Evolutionary conservation across 257 asterid genomes (phyloP).

Genomic region (Fraxinus quadrangulata): DNA sequence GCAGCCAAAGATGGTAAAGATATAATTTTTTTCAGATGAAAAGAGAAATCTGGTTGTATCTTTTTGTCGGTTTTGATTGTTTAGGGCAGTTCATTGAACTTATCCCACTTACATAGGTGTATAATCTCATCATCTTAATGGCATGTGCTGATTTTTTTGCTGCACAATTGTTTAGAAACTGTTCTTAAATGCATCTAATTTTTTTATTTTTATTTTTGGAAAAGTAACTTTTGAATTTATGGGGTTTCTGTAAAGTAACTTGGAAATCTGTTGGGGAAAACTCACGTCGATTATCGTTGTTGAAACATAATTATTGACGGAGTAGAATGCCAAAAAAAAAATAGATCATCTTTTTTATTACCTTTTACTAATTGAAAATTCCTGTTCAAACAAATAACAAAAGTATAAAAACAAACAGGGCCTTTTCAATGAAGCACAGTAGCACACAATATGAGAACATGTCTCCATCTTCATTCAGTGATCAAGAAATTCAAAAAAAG

Average conservation of each 20-base stretch:
- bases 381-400: not conserved
- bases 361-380: not conserved
- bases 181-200: not conserved
- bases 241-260: not conserved
- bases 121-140: not conserved
- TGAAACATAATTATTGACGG: no score
- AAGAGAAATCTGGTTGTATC: not conserved
- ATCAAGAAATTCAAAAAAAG: not conserved
- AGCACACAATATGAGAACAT: not conserved
- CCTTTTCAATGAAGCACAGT: not conserved
- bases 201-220: not conserved
- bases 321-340: not conserved
- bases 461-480: not conserved
- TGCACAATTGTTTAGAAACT: not conserved
- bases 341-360: no score
- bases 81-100: not conserved
- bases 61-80: constrained; percentile 8
- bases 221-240: not conserved
- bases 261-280: not conserved
- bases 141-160: not conserved
- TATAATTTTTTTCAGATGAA: constrained; percentile 11
- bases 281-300: not conserved
- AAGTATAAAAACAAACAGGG: not conserved
- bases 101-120: not conserved
- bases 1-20: constrained; percentile 38